Conservation (phyloP, 805 yeast genomes). For the Ascoidea rubescens region DNA sequence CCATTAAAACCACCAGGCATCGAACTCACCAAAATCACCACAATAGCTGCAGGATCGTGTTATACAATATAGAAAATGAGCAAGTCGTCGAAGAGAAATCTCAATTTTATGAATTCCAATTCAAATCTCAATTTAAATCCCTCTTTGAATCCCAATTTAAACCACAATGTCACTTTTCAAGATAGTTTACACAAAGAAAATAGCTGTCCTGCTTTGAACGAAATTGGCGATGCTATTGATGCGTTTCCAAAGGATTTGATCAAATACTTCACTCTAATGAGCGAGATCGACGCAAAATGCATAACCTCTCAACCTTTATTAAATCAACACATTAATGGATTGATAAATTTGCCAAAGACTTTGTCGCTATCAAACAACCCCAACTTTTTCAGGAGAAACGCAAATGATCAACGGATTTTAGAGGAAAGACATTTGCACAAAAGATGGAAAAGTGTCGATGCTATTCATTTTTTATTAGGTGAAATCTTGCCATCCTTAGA, state of each 20-base stretch:
- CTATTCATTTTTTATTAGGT: slow-evolving; percentile 19
- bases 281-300: slow-evolving; percentile 93
- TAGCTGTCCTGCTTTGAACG: slow-evolving; percentile 38
- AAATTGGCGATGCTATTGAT: slow-evolving; percentile 79
- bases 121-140: too few relatives aligned
- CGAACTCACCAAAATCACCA: too few relatives aligned
- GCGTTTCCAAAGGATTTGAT: slow-evolving; percentile 78
- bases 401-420: slow-evolving; percentile 7
- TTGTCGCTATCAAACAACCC: background rate
- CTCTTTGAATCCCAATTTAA: too few relatives aligned
- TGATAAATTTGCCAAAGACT: slow-evolving; percentile 23
- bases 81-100: too few relatives aligned
- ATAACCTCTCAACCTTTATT: slow-evolving; percentile 59
- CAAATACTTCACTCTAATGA: slow-evolving; percentile 72
- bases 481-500: slow-evolving; percentile 87
- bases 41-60: too few relatives aligned
- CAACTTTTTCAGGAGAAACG: background rate
- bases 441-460: slow-evolving; percentile 20
- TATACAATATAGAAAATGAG: too few relatives aligned
- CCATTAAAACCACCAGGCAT: too few relatives aligned
- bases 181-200: background rate
- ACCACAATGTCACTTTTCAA: too few relatives aligned
- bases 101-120: too few relatives aligned
- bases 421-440: slow-evolving; percentile 17
- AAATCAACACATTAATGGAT: slow-evolving; percentile 34